Conservation (phyloP, 202 grass and related monocot genomes). For the Setaria italica region DNA sequence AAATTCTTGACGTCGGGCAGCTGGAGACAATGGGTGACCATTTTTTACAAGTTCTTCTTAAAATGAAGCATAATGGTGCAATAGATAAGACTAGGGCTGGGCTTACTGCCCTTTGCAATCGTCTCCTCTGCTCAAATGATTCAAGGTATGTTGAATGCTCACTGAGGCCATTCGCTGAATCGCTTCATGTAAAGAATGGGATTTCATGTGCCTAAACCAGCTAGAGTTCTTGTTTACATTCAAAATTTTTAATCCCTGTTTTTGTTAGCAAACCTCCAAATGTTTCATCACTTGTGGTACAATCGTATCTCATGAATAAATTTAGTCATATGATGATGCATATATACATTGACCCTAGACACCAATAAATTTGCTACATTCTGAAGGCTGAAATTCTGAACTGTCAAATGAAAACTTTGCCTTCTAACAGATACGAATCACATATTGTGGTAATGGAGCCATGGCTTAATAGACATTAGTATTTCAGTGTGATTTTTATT, state of each 20-base stretch:
- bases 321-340: constrained; percentile 11
- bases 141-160: constrained; percentile 61
- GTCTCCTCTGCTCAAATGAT: constrained; percentile 98
- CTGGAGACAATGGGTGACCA: constrained; percentile 88
- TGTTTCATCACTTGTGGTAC: constrained; percentile 15
- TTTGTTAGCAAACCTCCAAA: constrained; percentile 14
- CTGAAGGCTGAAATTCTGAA: constrained; percentile 27
- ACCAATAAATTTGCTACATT: constrained; percentile 22
- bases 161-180: neutral
- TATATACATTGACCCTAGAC: neutral
- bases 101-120: constrained; percentile 95
- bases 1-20: constrained; percentile 83
- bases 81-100: constrained; percentile 99
- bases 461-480: constrained; percentile 1
- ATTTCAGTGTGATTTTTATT: constrained; percentile 25
- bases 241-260: neutral
- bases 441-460: constrained; percentile 9
- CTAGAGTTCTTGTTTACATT: constrained; percentile 31
- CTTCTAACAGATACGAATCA: constrained; percentile 13
- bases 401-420: constrained; percentile 11
- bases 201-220: constrained; percentile 5
- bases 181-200: constrained; percentile 17
- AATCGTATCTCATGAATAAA: constrained; percentile 38
- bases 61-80: constrained; percentile 99
- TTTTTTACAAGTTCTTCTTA: constrained; percentile 98